Conservation (phyloP, 2,329 filamentous ascomycete species). For the Cladosporium sp. region DNA sequence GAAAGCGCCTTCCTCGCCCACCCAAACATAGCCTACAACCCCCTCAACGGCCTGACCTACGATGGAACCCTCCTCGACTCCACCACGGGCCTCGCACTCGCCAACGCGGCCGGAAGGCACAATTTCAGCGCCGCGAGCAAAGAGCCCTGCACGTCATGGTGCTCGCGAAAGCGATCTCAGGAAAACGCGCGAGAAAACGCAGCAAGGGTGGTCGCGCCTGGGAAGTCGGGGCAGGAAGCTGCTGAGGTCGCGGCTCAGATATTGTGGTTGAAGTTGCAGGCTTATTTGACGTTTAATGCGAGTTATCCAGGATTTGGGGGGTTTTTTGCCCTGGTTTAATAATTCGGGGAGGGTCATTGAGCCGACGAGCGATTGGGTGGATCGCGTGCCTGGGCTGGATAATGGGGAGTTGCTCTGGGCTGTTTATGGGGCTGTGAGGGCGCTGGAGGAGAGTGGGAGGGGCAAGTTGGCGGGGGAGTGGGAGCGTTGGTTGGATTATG, state of each 20-base stretch:
- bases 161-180: slow-evolving; percentile 41
- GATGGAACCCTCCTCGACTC: slow-evolving; percentile 39
- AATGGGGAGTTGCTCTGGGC: slow-evolving; percentile 45
- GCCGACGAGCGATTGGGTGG: slow-evolving; percentile 37
- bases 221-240: background rate
- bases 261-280: slow-evolving; percentile 34
- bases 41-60: slow-evolving; percentile 41
- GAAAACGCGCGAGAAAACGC: slow-evolving; percentile 35
- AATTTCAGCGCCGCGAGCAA: slow-evolving; percentile 40
- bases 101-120: slow-evolving; percentile 27
- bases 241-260: background rate
- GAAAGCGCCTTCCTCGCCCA: slow-evolving; percentile 43
- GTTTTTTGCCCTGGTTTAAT: slow-evolving; percentile 39
- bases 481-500: slow-evolving; percentile 41
- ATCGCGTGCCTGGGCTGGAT: slow-evolving; percentile 39
- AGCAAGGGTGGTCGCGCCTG: slow-evolving; percentile 33
- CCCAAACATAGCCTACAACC: slow-evolving; percentile 39
- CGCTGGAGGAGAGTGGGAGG: slow-evolving; percentile 28
- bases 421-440: slow-evolving; percentile 39
- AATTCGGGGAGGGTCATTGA: slow-evolving; percentile 19
- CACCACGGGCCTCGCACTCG: slow-evolving; percentile 33
- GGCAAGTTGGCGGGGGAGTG: slow-evolving; percentile 33
- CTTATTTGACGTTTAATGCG: slow-evolving; percentile 39
- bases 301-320: slow-evolving; percentile 41
- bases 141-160: slow-evolving; percentile 42